phyloP scores from a whole-genome alignment of 2,329 filamentous ascomycete genomes.

The Fusarium oxysporum region DNA sequence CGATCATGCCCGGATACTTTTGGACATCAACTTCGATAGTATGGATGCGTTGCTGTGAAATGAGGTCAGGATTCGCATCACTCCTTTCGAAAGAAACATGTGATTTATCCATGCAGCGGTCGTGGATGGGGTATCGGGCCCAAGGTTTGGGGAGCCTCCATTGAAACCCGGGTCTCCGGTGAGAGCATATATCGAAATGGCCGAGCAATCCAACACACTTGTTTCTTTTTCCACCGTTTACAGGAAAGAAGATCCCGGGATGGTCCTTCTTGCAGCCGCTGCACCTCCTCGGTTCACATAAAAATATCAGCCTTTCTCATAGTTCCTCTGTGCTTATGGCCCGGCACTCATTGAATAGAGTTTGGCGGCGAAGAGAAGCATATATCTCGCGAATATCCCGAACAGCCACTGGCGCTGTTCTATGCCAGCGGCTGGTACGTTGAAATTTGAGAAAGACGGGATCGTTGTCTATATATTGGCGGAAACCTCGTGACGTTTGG shows the following conservation, averaged over 20 bases:
- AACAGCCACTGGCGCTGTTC: not conserved
- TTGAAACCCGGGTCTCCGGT: not conserved
- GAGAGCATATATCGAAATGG: not conserved
- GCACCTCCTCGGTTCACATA: not conserved
- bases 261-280: not conserved
- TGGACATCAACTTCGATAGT: not conserved
- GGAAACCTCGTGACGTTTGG: not conserved
- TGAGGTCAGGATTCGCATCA: not conserved
- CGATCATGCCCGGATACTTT: not conserved
- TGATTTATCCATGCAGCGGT: not conserved
- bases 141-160: not conserved
- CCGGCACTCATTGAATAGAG: not conserved
- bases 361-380: not conserved
- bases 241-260: not conserved
- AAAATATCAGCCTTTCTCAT: not conserved
- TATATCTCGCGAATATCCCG: not conserved
- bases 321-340: not conserved
- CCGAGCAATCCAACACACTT: not conserved
- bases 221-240: not conserved
- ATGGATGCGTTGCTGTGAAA: not conserved
- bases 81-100: not conserved
- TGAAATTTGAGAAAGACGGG: not conserved
- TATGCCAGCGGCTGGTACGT: not conserved
- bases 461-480: not conserved
- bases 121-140: accelerated